These are phyloP conservation scores for Helichrysum umbraculigerum DNA, from an alignment of 129 eudicot genomes.

Conservation along the genomic window DNA sequence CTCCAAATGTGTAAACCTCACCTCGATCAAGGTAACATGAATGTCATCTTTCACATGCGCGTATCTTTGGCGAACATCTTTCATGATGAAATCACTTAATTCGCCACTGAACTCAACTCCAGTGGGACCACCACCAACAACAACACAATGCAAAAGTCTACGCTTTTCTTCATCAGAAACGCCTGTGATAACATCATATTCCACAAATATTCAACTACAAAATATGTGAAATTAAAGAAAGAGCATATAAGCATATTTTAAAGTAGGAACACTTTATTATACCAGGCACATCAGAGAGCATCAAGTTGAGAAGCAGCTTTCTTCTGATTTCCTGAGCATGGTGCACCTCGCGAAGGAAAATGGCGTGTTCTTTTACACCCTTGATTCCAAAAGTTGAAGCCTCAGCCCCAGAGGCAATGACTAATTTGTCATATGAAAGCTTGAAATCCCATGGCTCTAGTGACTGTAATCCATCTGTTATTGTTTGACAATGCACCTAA, in stretches of 20 bases:
- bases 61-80: constrained; percentile 84
- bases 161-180: constrained; percentile 84
- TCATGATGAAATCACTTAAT: constrained; percentile 90
- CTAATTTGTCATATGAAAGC: constrained; percentile 80
- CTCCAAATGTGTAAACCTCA: constrained; percentile 32
- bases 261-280: not conserved
- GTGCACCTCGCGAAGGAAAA: constrained; percentile 92
- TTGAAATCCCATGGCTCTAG: constrained; percentile 76
- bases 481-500: constrained; percentile 76
- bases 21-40: constrained; percentile 93
- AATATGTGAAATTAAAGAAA: not conserved
- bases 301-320: constrained; percentile 78
- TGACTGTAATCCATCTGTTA: constrained; percentile 60
- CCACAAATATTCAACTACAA: not conserved
- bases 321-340: constrained; percentile 97
- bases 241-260: not conserved
- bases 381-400: constrained; percentile 93
- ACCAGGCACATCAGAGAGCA: constrained; percentile 97
- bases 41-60: constrained; percentile 89
- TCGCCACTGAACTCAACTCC: constrained; percentile 99
- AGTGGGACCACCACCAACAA: constrained; percentile 98
- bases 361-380: constrained; percentile 87
- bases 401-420: constrained; percentile 85
- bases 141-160: constrained; percentile 90
- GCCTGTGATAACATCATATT: constrained; percentile 38